Evolutionary conservation across 2,329 filamentous ascomycete genomes (phyloP).

Genomic region (Colletotrichum gloeosporioides): DNA sequence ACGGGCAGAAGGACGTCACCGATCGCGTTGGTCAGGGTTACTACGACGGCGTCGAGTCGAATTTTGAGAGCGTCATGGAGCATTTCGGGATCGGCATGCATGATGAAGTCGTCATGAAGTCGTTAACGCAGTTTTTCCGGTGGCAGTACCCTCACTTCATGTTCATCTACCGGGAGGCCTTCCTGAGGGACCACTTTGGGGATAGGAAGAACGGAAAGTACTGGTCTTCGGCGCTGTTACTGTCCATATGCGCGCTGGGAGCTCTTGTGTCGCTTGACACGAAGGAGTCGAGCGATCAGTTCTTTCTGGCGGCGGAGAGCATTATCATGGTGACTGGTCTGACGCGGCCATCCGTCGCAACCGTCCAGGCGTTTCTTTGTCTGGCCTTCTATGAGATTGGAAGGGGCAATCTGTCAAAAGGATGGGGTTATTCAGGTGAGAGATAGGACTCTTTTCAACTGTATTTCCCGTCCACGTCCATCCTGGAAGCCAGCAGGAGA

Average conservation of each 20-base stretch:
- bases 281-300: slow-evolving; percentile 19
- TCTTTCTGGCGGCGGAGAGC: slow-evolving; percentile 28
- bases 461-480: no score
- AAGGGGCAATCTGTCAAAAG: slow-evolving; percentile 30
- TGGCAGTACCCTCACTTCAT: slow-evolving; percentile 36
- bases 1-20: not conserved
- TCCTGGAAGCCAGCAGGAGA: no score
- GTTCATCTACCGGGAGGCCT: slow-evolving; percentile 34
- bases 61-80: slow-evolving; percentile 23
- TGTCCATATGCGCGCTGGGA: slow-evolving; percentile 29
- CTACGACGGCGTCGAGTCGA: slow-evolving; percentile 6
- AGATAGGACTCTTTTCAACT: no score
- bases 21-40: not conserved
- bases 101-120: slow-evolving; percentile 23
- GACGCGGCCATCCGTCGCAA: slow-evolving; percentile 24
- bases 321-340: slow-evolving; percentile 30
- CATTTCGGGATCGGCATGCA: slow-evolving; percentile 29
- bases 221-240: slow-evolving; percentile 29
- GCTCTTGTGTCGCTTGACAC: slow-evolving; percentile 20
- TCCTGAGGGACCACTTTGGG: slow-evolving; percentile 26
- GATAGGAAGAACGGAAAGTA: slow-evolving; percentile 23
- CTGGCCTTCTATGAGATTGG: slow-evolving; percentile 33
- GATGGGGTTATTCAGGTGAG: slow-evolving; percentile 31
- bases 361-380: slow-evolving; percentile 31
- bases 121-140: slow-evolving; percentile 29